phyloP scores from a whole-genome alignment of 345 rosid genomes.

The Syzygium grande region DNA sequence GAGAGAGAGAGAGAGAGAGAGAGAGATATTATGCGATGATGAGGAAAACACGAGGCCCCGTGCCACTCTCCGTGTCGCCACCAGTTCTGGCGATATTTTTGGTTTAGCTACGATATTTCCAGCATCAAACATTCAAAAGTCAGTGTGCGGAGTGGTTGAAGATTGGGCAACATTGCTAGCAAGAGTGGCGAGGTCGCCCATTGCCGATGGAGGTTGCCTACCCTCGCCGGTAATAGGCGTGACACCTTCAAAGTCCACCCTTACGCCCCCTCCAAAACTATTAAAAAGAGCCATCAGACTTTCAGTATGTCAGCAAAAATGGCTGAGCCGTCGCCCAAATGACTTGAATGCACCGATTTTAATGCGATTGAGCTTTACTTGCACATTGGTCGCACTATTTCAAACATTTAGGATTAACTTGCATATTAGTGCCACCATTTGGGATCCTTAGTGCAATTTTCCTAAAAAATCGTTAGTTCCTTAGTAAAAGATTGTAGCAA shows the following conservation, averaged over 20 bases:
- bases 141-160: not conserved
- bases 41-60: not conserved
- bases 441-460: not conserved
- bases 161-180: not conserved
- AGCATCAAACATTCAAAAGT: not conserved
- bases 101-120: not conserved
- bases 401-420: not conserved
- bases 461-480: not conserved
- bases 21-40: not conserved
- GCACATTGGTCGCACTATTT: not conserved
- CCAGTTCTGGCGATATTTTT: not conserved
- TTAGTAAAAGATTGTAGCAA: not conserved
- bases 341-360: not conserved
- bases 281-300: not conserved
- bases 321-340: rapidly evolving
- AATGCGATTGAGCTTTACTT: not conserved
- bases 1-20: not conserved
- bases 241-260: not conserved
- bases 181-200: not conserved
- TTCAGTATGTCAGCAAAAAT: not conserved
- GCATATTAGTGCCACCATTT: not conserved
- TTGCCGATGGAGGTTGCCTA: not conserved
- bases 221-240: no score
- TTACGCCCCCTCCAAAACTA: not conserved
- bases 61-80: no score